Evolutionary conservation across 129 eudicot genomes (phyloP).

Genomic region (Ambrosia artemisiifolia): DNA sequence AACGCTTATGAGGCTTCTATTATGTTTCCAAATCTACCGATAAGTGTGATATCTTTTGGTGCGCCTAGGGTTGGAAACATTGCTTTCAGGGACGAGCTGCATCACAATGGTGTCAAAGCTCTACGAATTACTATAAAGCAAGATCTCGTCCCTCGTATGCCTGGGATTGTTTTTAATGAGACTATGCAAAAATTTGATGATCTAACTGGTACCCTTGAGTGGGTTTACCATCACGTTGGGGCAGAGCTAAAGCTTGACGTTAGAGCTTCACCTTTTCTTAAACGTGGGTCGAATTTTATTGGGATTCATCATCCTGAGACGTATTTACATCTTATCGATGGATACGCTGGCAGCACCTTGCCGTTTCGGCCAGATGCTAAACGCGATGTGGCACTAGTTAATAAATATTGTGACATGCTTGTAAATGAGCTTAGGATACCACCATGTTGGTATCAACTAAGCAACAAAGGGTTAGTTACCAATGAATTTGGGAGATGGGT

Average conservation of each 20-base stretch:
- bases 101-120: constrained; percentile 56
- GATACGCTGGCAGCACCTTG: constrained; percentile 32
- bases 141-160: constrained; percentile 77
- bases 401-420: constrained; percentile 73
- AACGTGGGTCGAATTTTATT: constrained; percentile 49
- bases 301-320: constrained; percentile 77
- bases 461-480: constrained; percentile 60
- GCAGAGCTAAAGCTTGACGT: constrained; percentile 67
- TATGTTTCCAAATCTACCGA: constrained; percentile 41
- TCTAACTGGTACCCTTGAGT: constrained; percentile 58
- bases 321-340: constrained; percentile 77
- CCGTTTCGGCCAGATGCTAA: constrained; percentile 49
- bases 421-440: constrained; percentile 74
- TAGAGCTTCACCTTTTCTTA: constrained; percentile 54
- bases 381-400: constrained; percentile 72
- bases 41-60: constrained; percentile 70
- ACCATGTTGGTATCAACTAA: constrained; percentile 63
- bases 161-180: constrained; percentile 75
- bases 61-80: constrained; percentile 84
- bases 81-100: constrained; percentile 61
- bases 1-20: constrained; percentile 68
- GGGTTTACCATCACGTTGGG: constrained; percentile 89
- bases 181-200: constrained; percentile 64
- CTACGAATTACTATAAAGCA: constrained; percentile 63
- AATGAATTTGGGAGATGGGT: constrained; percentile 78